Base-by-base conservation (phyloP, 129 eudicot species). In the Dittrichia graveolens region DNA sequence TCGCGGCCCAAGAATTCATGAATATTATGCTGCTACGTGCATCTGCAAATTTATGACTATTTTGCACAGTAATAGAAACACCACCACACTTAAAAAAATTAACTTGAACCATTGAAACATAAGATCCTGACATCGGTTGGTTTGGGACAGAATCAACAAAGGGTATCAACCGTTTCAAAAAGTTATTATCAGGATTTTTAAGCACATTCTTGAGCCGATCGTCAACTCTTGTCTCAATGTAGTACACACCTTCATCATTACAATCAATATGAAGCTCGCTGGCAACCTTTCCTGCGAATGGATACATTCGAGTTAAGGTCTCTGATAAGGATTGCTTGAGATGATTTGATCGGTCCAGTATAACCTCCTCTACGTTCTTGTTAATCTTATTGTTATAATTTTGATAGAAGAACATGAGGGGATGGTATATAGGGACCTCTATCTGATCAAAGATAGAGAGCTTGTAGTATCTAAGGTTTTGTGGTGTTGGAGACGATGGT, bases 41-140 rank as follows among this genome's bases (percentile, higher is more conserved):
- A 61, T 82, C 85, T 5, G 46, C 66, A 19, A 73, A 5, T 18
- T 42, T 67, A 24, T 82, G 85, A 34, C 57, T 72, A 39, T 74
- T 41, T 31, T 60, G 65, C 15, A 78, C 39, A 3, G 76, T 63
- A 8, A 82, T 57, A 7, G 79, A 79, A 56, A 82, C 47, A 1
- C 85, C 79, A 59, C 82, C 81, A 50, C 85, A 77, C 5, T 54
- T 55, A 61, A 82, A 82, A 12, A 69, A n/a, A 59, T 73, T 77
- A 2, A 82, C 76, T 65, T 82, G 85, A 5, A 82, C 75, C 57
- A 63, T 49, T 9, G 75, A 35, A 14, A 73, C 50, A 61, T 61
- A 76, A n/a, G 8, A 40, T 47, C 65, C 58, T 10, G 52, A 13
- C 18, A 52, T 38, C 8, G 15, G 44, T 19, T 34, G 77, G 41